phyloP scores from a whole-genome alignment of 2,329 filamentous ascomycete genomes.

The Penicillium sclerotiorum region DNA sequence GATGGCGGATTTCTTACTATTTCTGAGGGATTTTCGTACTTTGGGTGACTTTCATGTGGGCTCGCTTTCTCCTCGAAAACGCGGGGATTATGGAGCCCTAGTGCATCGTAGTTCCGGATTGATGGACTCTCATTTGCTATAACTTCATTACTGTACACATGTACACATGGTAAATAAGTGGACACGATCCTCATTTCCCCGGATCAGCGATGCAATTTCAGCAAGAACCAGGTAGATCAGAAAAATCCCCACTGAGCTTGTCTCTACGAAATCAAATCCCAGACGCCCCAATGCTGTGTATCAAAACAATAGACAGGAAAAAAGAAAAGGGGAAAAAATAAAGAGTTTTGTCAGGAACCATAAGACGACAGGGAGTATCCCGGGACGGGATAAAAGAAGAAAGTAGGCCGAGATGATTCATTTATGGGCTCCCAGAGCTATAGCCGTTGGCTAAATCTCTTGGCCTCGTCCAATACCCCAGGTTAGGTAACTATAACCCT shows the following conservation, averaged over 20 bases:
- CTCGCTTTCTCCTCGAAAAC: neutral
- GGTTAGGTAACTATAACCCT: slow-evolving; percentile 21
- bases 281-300: slow-evolving; percentile 45
- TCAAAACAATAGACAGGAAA: slow-evolving; percentile 28
- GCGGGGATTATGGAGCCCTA: neutral
- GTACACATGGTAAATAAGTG: no score
- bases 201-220: slow-evolving; percentile 26
- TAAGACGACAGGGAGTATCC: no score
- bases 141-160: slow-evolving; percentile 29
- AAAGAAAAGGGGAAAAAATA: slow-evolving; percentile 23
- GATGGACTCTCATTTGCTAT: slow-evolving; percentile 21
- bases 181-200: slow-evolving; percentile 22
- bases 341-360: slow-evolving; percentile 5
- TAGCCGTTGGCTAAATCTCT: neutral
- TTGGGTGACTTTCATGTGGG: neutral
- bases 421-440: neutral
- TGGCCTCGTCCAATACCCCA: slow-evolving; percentile 14
- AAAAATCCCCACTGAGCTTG: slow-evolving; percentile 20
- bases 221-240: slow-evolving; percentile 11
- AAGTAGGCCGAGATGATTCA: slow-evolving; percentile 20
- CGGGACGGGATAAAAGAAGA: slow-evolving; percentile 16
- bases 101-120: neutral
- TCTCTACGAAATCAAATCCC: slow-evolving; percentile 36
- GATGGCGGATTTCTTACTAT: no score
- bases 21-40: neutral